Percentiles rank a stretch among this genome's conserved stretches.
Evolutionary conservation across 148 eudicot species (phyloP).

Genomic region (Persicaria maculosa): DNA sequence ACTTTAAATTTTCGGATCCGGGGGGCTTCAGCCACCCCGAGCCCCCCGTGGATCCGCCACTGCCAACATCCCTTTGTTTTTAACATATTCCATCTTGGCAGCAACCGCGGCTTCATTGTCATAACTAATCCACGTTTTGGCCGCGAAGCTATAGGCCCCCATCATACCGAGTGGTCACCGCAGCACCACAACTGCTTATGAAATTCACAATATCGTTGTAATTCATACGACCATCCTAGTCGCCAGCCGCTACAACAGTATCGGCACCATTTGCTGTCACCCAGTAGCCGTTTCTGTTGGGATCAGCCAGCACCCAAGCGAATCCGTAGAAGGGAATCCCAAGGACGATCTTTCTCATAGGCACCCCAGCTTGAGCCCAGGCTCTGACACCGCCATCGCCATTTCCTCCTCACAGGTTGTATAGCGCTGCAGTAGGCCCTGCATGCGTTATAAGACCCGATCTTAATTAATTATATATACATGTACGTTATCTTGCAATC

Average conservation of each 20-base stretch:
- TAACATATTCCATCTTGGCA: no score
- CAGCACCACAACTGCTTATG: background rate
- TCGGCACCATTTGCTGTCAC: constrained; percentile 7
- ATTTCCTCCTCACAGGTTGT: background rate
- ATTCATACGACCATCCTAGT: background rate
- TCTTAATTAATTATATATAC: no score
- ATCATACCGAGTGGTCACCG: background rate
- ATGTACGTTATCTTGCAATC: no score
- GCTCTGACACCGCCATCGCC: constrained; percentile 9
- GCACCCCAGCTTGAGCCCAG: constrained; percentile 12
- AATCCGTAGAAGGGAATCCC: constrained; percentile 19
- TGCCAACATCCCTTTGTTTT: no score
- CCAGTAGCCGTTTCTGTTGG: background rate
- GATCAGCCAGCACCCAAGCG: constrained; percentile 13
- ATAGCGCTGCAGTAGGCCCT: constrained; percentile 14
- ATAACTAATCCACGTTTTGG: constrained; percentile 13
- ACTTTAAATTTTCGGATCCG: no score
- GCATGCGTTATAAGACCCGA: no score
- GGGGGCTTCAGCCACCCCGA: no score
- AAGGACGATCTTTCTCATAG: constrained; percentile 6
- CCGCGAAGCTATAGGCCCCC: background rate
- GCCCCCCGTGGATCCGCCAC: no score
- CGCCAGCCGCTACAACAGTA: background rate
- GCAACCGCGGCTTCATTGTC: no score
- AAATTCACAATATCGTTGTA: background rate